Evolutionary conservation across 2,329 filamentous ascomycete genomes (phyloP).

Genomic region (Thermochaetoides dissita): DNA sequence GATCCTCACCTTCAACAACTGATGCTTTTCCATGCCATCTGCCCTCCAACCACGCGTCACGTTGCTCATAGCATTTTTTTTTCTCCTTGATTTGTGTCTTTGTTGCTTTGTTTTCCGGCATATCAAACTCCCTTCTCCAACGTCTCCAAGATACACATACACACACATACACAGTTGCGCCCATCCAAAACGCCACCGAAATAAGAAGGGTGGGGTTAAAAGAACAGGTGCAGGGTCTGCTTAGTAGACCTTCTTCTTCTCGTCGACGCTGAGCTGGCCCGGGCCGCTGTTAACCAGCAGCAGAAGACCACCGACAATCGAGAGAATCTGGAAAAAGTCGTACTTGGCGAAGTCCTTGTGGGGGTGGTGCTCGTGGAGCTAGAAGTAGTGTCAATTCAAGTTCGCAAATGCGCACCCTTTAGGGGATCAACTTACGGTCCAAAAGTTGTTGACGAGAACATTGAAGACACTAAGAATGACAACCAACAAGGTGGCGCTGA

Average conservation of each 20-base stretch:
- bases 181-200: background rate
- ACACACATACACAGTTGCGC: background rate
- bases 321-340: slow-evolving; percentile 99
- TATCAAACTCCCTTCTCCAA: too few relatives aligned
- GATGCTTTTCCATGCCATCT: too few relatives aligned
- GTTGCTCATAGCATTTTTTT: too few relatives aligned
- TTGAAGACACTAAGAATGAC: slow-evolving; percentile 95
- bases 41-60: too few relatives aligned
- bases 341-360: slow-evolving; percentile 99
- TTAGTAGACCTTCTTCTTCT: slow-evolving; percentile 99
- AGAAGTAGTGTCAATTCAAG: slow-evolving; percentile 1
- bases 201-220: background rate
- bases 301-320: slow-evolving; percentile 90
- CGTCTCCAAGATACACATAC: too few relatives aligned
- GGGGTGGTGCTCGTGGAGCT: slow-evolving; percentile 95
- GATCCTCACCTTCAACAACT: too few relatives aligned
- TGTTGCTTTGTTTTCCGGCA: too few relatives aligned
- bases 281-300: slow-evolving; percentile 97
- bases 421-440: slow-evolving; percentile 61
- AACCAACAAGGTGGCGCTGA: slow-evolving; percentile 88
- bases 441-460: slow-evolving; percentile 97
- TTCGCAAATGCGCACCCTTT: background rate
- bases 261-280: slow-evolving; percentile 93
- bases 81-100: too few relatives aligned
- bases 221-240: too few relatives aligned